Evolutionary conservation across 2,329 filamentous ascomycete species (phyloP).

Genomic region (Verticillium zaregamsianum): DNA sequence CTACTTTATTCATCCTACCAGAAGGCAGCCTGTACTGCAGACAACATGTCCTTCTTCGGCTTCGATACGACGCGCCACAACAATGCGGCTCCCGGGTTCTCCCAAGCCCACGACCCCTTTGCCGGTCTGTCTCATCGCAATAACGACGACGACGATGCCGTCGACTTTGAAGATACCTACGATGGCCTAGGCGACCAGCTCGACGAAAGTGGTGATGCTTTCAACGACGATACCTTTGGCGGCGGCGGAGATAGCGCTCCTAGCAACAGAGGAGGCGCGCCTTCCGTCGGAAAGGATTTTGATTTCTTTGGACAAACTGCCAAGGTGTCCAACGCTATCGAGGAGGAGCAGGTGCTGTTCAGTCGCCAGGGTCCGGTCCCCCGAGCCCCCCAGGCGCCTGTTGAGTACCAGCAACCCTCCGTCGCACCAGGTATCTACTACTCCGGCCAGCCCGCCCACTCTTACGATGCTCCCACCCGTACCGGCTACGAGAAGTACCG

Average conservation of each 20-base stretch:
- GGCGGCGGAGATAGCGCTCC: constrained; percentile 37
- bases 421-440: constrained; percentile 22
- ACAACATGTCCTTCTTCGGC: constrained; percentile 84
- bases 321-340: constrained; percentile 77
- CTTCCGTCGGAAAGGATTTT: constrained; percentile 81
- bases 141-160: constrained; percentile 52
- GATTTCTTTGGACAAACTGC: constrained; percentile 96
- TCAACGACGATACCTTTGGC: constrained; percentile 95
- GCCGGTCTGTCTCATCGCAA: constrained; percentile 68
- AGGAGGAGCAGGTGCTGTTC: constrained; percentile 86
- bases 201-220: constrained; percentile 85
- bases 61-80: constrained; percentile 73
- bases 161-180: constrained; percentile 95
- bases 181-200: constrained; percentile 90
- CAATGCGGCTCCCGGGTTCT: constrained; percentile 71
- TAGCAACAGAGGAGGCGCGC: constrained; percentile 22
- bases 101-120: constrained; percentile 81
- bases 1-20: constrained; percentile 3
- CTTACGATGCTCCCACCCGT: constrained; percentile 51
- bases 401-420: not conserved
- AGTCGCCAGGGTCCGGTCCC: constrained; percentile 51
- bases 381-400: constrained; percentile 21
- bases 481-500: constrained; percentile 92
- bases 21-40: not conserved
- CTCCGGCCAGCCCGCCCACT: constrained; percentile 29